These are phyloP conservation scores for Venturia aucupariae DNA, from an alignment of 2,329 filamentous ascomycete species.

Conservation along the genomic window DNA sequence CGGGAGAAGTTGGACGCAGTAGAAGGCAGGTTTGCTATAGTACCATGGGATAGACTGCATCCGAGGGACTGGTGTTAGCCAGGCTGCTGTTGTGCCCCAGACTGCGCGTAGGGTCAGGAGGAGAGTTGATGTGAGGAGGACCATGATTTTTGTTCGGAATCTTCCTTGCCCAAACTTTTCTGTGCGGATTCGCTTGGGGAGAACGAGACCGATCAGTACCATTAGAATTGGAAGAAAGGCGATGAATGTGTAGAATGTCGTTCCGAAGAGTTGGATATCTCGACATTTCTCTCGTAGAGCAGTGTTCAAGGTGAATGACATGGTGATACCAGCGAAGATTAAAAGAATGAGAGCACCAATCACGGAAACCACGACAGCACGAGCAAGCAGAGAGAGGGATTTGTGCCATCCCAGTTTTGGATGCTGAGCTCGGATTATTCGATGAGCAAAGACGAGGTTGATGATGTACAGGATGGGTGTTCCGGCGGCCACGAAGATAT, in stretches of 20 bases:
- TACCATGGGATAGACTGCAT: constrained; percentile 56
- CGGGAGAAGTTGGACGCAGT: constrained; percentile 66
- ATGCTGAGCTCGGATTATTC: constrained; percentile 66
- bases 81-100: constrained; percentile 56
- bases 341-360: constrained; percentile 53
- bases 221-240: constrained; percentile 59
- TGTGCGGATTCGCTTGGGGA: constrained; percentile 34
- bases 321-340: constrained; percentile 55
- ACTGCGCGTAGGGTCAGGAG: constrained; percentile 60
- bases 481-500: constrained; percentile 64
- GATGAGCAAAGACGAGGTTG: constrained; percentile 69
- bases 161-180: constrained; percentile 60
- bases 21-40: constrained; percentile 63
- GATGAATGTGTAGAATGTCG: constrained; percentile 54
- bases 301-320: constrained; percentile 54
- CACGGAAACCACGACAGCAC: constrained; percentile 49
- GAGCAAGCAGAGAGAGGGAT: constrained; percentile 44
- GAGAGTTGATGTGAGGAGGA: constrained; percentile 50
- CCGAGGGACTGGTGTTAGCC: constrained; percentile 37
- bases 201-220: constrained; percentile 38
- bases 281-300: constrained; percentile 45
- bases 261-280: constrained; percentile 54
- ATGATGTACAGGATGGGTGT: constrained; percentile 56
- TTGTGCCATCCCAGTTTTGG: constrained; percentile 61
- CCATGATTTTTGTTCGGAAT: constrained; percentile 55